Conservation (phyloP, 1,284 basidiomycete genomes). For the Ganoderma lingzhi region DNA sequence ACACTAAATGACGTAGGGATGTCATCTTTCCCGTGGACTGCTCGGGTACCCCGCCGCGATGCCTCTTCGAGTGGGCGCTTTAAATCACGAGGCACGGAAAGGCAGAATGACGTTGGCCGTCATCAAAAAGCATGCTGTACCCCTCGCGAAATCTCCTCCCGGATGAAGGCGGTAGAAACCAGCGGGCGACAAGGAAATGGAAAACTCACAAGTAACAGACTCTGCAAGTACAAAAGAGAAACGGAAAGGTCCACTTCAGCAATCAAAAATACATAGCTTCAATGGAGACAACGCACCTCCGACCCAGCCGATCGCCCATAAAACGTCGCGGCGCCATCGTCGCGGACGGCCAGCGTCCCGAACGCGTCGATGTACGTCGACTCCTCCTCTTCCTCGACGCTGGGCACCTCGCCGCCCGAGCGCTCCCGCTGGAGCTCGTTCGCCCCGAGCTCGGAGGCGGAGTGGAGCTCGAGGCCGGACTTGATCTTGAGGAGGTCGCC, state of each 20-base stretch:
- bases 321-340: constrained; percentile 68
- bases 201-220: constrained; percentile 43
- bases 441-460: constrained; percentile 27
- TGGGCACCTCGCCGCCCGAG: constrained; percentile 14
- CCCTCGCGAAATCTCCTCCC: not conserved
- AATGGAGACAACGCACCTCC: constrained; percentile 43
- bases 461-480: constrained; percentile 47
- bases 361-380: constrained; percentile 43
- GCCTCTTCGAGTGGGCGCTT: not conserved
- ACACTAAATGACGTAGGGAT: not conserved
- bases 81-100: not conserved
- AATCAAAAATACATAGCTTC: not conserved
- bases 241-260: not conserved
- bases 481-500: constrained; percentile 71
- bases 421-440: constrained; percentile 8
- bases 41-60: not conserved
- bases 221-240: constrained; percentile 28
- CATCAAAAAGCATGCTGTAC: not conserved
- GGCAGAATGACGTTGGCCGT: not conserved
- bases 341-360: constrained; percentile 69
- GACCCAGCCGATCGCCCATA: constrained; percentile 72
- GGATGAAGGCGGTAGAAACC: not conserved
- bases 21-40: not conserved
- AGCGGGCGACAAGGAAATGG: not conserved
- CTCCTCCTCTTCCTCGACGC: constrained; percentile 32